These are phyloP conservation scores for Jimgerdemannia lactiflua DNA, from an alignment of 192 early-diverging fungal genomes.

Conservation along the genomic window DNA sequence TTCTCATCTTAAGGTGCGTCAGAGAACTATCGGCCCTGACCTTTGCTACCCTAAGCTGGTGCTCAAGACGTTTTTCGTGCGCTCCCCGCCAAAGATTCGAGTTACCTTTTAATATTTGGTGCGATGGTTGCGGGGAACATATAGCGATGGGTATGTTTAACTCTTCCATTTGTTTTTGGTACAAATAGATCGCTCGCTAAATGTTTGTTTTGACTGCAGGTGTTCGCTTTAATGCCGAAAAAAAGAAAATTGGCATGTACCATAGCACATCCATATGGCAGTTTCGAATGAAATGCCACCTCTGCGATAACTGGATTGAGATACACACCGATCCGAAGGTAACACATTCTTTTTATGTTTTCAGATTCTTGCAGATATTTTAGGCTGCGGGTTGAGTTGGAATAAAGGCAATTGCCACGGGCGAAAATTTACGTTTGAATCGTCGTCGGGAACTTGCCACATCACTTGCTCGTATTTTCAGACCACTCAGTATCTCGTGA, in stretches of 20 bases:
- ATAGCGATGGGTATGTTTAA: conserved; percentile 69
- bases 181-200: neutral
- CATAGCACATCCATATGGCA: conserved; percentile 81
- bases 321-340: conserved; percentile 95
- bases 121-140: conserved; percentile 78
- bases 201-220: conserved; percentile 36
- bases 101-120: conserved; percentile 91
- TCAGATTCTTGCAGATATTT: too few species aligned
- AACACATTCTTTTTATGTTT: neutral
- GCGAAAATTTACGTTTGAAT: too few species aligned
- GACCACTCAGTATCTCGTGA: conserved; percentile 66
- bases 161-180: neutral
- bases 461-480: conserved; percentile 12
- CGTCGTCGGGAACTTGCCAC: too few species aligned
- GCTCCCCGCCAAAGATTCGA: conserved; percentile 59
- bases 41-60: neutral
- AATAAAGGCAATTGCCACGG: neutral
- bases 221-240: conserved; percentile 94
- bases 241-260: conserved; percentile 89
- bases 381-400: neutral
- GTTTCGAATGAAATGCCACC: conserved; percentile 94
- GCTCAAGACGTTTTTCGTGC: neutral
- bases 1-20: conserved; percentile 72
- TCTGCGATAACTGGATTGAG: conserved; percentile 83
- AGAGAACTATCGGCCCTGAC: too few species aligned